Evolutionary conservation across 2,329 filamentous ascomycete genomes (phyloP).

Genomic region (Colletotrichum coccodes): DNA sequence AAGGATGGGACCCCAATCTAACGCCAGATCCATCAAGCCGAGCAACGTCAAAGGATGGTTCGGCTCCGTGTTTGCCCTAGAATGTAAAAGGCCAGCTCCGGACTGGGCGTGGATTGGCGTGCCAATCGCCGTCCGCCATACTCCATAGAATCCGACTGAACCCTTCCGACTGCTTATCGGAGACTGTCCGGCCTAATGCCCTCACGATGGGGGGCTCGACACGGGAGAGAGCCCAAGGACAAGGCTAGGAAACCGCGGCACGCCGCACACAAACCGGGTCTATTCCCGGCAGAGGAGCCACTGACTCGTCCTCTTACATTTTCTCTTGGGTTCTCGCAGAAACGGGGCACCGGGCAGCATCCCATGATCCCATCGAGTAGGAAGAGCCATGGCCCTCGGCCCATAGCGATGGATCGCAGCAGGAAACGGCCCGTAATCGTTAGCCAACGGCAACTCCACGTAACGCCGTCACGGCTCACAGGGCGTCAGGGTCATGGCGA

Average conservation of each 20-base stretch:
- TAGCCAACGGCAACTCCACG: slow-evolving; percentile 29
- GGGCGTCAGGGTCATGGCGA: slow-evolving; percentile 9
- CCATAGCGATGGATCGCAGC: slow-evolving; percentile 17
- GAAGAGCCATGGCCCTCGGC: neutral
- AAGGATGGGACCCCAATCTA: slow-evolving; percentile 28
- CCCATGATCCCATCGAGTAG: neutral
- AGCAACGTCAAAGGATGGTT: slow-evolving; percentile 11
- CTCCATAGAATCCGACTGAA: slow-evolving; percentile 10
- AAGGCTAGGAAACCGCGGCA: slow-evolving; percentile 15
- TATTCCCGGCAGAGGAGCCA: neutral
- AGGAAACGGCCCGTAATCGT: slow-evolving; percentile 30
- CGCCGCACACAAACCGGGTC: slow-evolving; percentile 8
- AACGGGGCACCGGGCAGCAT: slow-evolving; percentile 14
- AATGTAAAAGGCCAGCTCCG: slow-evolving; percentile 10
- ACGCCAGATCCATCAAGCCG: slow-evolving; percentile 15
- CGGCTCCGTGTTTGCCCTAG: slow-evolving; percentile 15
- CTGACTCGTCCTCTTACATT: slow-evolving; percentile 24
- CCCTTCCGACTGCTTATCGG: slow-evolving; percentile 25
- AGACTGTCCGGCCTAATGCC: slow-evolving; percentile 22
- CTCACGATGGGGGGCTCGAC: slow-evolving; percentile 12
- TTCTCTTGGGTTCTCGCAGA: slow-evolving; percentile 16
- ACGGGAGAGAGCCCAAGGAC: neutral
- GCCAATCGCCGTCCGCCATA: slow-evolving; percentile 15
- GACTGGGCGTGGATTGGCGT: neutral
- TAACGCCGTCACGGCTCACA: neutral